Base-by-base conservation (phyloP, 2,329 filamentous ascomycete species). In the Hysterium pulicare region DNA sequence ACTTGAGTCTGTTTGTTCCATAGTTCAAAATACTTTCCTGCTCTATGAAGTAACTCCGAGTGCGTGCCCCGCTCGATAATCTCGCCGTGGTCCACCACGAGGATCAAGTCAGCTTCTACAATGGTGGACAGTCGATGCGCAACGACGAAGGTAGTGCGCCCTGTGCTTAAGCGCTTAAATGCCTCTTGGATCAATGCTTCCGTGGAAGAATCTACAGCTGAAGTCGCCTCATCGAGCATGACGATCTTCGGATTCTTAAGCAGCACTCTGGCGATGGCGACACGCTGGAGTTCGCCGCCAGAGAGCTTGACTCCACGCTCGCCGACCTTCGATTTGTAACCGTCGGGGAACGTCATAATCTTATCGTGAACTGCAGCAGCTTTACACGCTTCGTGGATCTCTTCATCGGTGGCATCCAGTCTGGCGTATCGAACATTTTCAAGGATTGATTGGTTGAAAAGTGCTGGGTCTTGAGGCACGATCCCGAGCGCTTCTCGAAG, bases 171-270 rank as follows among this genome's bases (percentile, higher is more conserved):
- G 38, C 70, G 71, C 44, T 69, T 70, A 40, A 86, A 74, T 0
- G 82, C 82, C 23, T 77, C 70, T 52, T 85, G 82, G 34, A 85
- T 85, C 50, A 81, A 78, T 42, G 81, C 78, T 61, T 86, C 82
- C 1, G 81, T 85, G 0, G 74, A 76, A 21, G 86, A 83, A 50
- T 91, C 84, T 79, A 95, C 90, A 39, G 89, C 87, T 34, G 86
- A 88, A 42, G 91, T 94, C 0, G 90, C 84, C 70, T 95, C 90
- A 58, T 95, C 90, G 1, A 95, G 76, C 15, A 95, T 83, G 3
- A 95, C 78, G 33, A 95, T 77, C 54, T 93, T 87, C 0, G 87
- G 85, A 46, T 79, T 79, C 67, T 91, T 90, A 62, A 94, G 79
- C 37, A 91, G 73, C 7, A 89, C 85, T 2, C 90, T 81, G 6